Percentiles rank a stretch among this genome's conserved stretches.
Evolutionary conservation across 2,329 filamentous ascomycete genomes (phyloP).

Genomic region (Gliomastix tumulicola): DNA sequence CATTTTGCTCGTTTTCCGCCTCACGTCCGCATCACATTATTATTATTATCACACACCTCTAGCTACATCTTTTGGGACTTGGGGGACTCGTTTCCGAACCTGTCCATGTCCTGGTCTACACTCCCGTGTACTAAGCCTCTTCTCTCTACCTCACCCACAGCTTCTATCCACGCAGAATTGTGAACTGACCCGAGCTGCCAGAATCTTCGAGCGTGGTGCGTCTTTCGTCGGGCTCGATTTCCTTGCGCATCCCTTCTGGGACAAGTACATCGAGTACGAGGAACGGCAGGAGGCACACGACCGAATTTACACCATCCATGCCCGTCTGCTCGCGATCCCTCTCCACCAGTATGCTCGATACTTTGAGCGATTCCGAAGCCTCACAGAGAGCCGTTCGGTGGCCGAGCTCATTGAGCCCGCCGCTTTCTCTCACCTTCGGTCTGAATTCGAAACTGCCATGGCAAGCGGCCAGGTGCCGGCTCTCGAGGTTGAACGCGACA

Average conservation of each 20-base stretch:
- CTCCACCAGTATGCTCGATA: constrained; percentile 96
- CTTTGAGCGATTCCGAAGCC: constrained; percentile 79
- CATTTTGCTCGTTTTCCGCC: constrained; percentile 26
- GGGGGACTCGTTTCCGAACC: too few relatives aligned
- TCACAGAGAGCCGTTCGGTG: constrained; percentile 68
- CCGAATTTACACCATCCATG: constrained; percentile 77
- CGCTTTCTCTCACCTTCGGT: not conserved
- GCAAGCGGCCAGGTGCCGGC: constrained; percentile 50
- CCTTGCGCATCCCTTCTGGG: constrained; percentile 93
- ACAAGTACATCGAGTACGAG: constrained; percentile 97
- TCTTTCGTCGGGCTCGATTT: constrained; percentile 86
- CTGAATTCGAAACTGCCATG: constrained; percentile 19
- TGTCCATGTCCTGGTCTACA: too few relatives aligned
- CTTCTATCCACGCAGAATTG: not conserved
- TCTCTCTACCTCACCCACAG: too few relatives aligned
- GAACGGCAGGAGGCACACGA: constrained; percentile 80
- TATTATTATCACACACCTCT: constrained; percentile 23
- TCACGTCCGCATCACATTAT: too few relatives aligned
- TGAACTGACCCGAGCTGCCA: constrained; percentile 26
- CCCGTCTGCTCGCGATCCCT: constrained; percentile 78
- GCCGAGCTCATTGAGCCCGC: constrained; percentile 59
- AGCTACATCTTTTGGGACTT: too few relatives aligned
- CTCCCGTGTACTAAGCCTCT: constrained; percentile 57
- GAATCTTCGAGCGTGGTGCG: constrained; percentile 87
- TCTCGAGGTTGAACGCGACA: constrained; percentile 74